Percentiles rank a stretch among this genome's conserved stretches.
Evolutionary conservation across 1,284 basidiomycete species (phyloP).

Genomic region (Malassezia furfur): DNA sequence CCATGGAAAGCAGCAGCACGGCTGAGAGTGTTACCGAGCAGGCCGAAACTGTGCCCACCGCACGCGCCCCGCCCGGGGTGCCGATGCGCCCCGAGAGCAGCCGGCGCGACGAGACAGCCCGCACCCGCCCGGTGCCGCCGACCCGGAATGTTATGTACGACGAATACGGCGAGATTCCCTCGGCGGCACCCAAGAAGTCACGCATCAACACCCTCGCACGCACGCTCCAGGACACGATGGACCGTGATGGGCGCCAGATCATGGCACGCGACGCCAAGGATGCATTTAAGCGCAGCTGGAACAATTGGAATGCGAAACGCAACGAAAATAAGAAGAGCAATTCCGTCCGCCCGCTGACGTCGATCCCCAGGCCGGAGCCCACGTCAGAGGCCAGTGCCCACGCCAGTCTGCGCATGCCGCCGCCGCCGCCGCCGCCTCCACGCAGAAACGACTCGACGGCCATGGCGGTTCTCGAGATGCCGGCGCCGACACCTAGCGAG

Average conservation of each 20-base stretch:
- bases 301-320: slow-evolving; percentile 26
- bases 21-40: too few relatives aligned
- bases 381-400: too few relatives aligned
- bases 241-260: slow-evolving; percentile 38
- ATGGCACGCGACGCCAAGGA: slow-evolving; percentile 42
- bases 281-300: slow-evolving; percentile 40
- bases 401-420: not conserved
- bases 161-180: not conserved
- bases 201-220: not conserved
- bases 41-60: too few relatives aligned
- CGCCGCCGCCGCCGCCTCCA: not conserved
- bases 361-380: too few relatives aligned
- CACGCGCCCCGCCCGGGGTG: too few relatives aligned
- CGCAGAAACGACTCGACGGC: not conserved
- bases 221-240: slow-evolving; percentile 15
- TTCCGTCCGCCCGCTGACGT: too few relatives aligned
- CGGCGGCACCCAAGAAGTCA: not conserved
- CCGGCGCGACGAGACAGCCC: too few relatives aligned
- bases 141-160: not conserved
- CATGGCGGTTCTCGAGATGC: not conserved
- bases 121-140: too few relatives aligned
- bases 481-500: not conserved
- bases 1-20: too few relatives aligned
- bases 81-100: too few relatives aligned
- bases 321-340: not conserved